Base-by-base conservation (phyloP, 768 basidiomycete genomes). In the Phlebiopsis gigantea region DNA sequence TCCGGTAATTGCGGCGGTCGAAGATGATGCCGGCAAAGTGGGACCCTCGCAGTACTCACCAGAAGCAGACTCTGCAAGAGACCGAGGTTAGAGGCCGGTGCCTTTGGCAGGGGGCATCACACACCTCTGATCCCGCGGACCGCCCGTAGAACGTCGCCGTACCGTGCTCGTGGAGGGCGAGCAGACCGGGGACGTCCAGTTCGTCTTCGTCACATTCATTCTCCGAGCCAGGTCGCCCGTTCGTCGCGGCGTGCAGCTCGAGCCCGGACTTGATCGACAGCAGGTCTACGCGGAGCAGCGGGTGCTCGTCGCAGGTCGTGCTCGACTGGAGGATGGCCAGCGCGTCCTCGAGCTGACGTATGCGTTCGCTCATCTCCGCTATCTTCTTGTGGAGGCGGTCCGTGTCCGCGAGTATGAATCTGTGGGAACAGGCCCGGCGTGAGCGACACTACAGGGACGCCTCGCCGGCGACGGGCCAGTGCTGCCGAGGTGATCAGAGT, bases 131-230 rank as follows among this genome's bases (percentile, higher is more conserved):
- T 28, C 87, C 87, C 10, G 84, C 87, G 15, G 88, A 84, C 30
- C 81, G 83, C 19, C 88, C 88, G 64, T 86, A 88, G 69, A 87
- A 90, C 62, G 82, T 85, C 19, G 79, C 82, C 28, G 79, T 74
- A 2, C 87, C 88, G 46, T 78, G 75, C 56, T 85, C 85, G 2
- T 80, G 81, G 45, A 90, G 81, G 1, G 86, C 84, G 53, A 90
- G 73, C 4, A 87, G 87, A 1, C 88, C 88, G 52, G 85, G 71
- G 50, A 56, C 66, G 31, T 62, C 64, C 15, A 63, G 52, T 19
- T 56, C 57, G 9, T 70, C 65, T 2, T 74, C 75, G 42, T 71
- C 73, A 5, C 48, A 48, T 10, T 52, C 22, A 9, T 54, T 30
- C 4, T 72, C 70, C 6, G 41, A 58, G 15, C 51, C 51, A 1